Evolutionary conservation across 73 alveolate genomes (phyloP), one percentile per base, ranked within the genome.

Genomic region (Symbiodinium natans): DNA sequence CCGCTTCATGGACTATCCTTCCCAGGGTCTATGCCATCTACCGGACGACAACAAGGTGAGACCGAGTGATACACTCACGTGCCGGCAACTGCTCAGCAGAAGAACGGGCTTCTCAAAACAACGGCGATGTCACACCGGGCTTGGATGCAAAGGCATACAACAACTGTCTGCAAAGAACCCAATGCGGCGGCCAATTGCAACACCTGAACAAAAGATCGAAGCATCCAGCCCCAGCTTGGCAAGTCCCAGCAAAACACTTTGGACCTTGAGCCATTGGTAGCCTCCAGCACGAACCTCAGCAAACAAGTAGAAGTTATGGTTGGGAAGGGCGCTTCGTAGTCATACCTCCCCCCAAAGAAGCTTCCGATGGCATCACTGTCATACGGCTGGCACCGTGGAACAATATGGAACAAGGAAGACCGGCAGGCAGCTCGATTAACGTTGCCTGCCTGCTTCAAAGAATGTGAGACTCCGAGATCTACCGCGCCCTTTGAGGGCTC

Each of bases 331-430:
- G n/a, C n/a, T n/a, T n/a, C n/a, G n/a, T n/a, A n/a, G n/a, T n/a
- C n/a, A 52, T 52, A 21, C 71, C 31, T 8, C 31, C 56, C 56
- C 27, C 71, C 71, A 29, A 21, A 52, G 71, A 52, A 27, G 80
- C 80, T 63, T 29, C 80, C 80, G 27, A 29, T 63, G 80, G 33
- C 80, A 63, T 63, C 80, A 63, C 38, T 63, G 80, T 63, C 80
- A 27, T 25, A 63, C 80, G 80, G 80, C 80, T 63, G 80, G 80
- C 40, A 63, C 80, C 80, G 80, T 63, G 80, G 80, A 63, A 63
- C 80, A n/a, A 63, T n/a, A n/a, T 63, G 80, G 80, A 63, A 63
- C 80, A 23, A 63, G 0, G 33, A 63, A 63, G 27, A 63, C 80
- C 33, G 27, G 80, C 80, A 63, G 80, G 80, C 80, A n/a, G 33